A percentile compares a stretch with the other conserved stretches of the same genome.
These are phyloP conservation scores for Boletus sensibilis DNA, from an alignment of 768 basidiomycete genomes.

Conservation along the genomic window DNA sequence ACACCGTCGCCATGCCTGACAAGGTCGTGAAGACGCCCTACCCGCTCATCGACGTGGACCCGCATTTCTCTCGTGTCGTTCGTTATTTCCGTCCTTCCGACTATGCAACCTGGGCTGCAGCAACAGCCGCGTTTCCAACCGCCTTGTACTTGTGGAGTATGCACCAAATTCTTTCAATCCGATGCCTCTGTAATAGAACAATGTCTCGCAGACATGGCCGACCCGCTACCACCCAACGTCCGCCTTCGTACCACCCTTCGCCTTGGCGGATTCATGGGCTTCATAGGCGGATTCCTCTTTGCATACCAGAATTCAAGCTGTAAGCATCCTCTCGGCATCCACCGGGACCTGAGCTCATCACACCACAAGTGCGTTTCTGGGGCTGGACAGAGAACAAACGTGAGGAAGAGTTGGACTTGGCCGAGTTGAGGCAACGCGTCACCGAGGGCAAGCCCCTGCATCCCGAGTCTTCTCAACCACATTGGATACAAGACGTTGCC, in stretches of 20 bases:
- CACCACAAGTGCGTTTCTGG: slow-evolving; percentile 79
- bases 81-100: slow-evolving; percentile 87
- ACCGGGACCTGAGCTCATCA: slow-evolving; percentile 15
- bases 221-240: slow-evolving; percentile 38
- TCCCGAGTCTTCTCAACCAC: slow-evolving; percentile 77
- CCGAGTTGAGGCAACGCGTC: slow-evolving; percentile 74
- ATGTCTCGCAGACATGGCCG: slow-evolving; percentile 42
- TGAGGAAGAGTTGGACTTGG: slow-evolving; percentile 75
- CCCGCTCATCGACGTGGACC: slow-evolving; percentile 93
- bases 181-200: slow-evolving; percentile 11
- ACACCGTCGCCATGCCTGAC: slow-evolving; percentile 35
- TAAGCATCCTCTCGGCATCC: slow-evolving; percentile 39
- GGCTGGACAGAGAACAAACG: slow-evolving; percentile 88
- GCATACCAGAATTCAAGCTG: slow-evolving; percentile 90
- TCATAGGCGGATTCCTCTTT: slow-evolving; percentile 86
- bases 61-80: slow-evolving; percentile 82
- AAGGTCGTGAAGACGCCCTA: slow-evolving; percentile 63
- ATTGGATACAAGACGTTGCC: slow-evolving; percentile 85
- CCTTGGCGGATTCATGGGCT: slow-evolving; percentile 75
- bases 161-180: slow-evolving; percentile 24
- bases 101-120: slow-evolving; percentile 80
- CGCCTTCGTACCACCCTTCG: slow-evolving; percentile 42
- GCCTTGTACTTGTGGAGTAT: slow-evolving; percentile 80
- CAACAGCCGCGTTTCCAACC: slow-evolving; percentile 80
- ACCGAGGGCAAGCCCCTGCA: slow-evolving; percentile 82